Base-by-base conservation (phyloP, 495 filamentous ascomycete genomes). In the Neurospora sp. region DNA sequence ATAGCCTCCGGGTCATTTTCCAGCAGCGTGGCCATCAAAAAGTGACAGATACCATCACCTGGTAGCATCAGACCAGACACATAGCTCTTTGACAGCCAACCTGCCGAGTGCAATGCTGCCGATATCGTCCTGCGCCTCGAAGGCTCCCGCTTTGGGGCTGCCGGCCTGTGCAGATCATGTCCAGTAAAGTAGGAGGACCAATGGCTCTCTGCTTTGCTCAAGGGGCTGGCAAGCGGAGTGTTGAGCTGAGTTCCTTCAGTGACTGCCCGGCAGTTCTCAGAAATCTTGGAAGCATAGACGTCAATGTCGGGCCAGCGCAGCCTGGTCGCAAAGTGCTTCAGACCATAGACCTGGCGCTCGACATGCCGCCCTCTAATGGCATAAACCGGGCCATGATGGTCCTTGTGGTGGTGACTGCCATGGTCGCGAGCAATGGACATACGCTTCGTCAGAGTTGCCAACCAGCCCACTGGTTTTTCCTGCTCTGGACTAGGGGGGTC, bases 31-130 rank as follows among this genome's bases (percentile, higher is more conserved):
- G 90, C 89, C 80, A 97, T 95, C 40, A 97, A 84, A 70, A 96
- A 88, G 76, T 96, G 92, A 39, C 86, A 87, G 49, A 94, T 85
- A 0, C 85, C 80, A 79, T 94, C 91, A 1, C 93, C 93, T 0
- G 93, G 93, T 38, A 96, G 81, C 46, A 96, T 88, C 35, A 97
- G 84, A 8, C 93, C 93, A 5, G 91, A 92, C 16, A 95, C 83
- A 82, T 92, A 96, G 39, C 89, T 91, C 73, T 92, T 90, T 20
- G 91, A 92, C 20, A 96, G 87, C 93, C 93, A 97, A n/a, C 93
- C 93, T 5, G 82, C 86, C 37, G 82, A 81, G 71, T 87, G 85
- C 31, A 88, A 79, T 1, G 86, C 81, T 5, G 86, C 84, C 23
- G 83, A 80, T 70, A 85, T 79, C 69, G 78, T 82, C 20, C 77